Percentiles rank a stretch among this genome's conserved stretches.
phyloP scores from a whole-genome alignment of 1,139 yeast genomes.

The Saccharomyces hybrid region DNA sequence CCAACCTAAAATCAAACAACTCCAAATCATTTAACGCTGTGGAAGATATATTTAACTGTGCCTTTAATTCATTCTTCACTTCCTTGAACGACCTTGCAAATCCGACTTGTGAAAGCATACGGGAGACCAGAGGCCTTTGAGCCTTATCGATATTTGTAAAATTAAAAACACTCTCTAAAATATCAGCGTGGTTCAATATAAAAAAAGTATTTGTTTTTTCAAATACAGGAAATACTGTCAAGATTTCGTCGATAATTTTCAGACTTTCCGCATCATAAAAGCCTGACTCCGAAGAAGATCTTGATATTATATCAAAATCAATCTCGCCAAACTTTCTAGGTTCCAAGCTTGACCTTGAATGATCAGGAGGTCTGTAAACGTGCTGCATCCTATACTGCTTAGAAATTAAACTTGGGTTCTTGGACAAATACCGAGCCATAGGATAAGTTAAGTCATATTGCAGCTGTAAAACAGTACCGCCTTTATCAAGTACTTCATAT shows the following conservation, averaged over 20 bases:
- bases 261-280: conserved; percentile 81
- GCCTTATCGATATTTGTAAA: conserved; percentile 72
- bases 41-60: conserved; percentile 67
- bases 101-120: conserved; percentile 67
- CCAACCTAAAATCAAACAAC: conserved; percentile 65
- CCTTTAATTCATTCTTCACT: conserved; percentile 54
- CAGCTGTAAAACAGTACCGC: conserved; percentile 79
- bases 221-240: conserved; percentile 58
- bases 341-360: conserved; percentile 49
- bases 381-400: conserved; percentile 70
- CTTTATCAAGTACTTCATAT: conserved; percentile 73
- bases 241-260: conserved; percentile 69
- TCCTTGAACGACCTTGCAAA: conserved; percentile 61
- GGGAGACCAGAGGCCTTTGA: conserved; percentile 59
- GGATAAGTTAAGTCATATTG: conserved; percentile 89
- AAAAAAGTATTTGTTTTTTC: conserved; percentile 47
- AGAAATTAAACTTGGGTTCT: conserved; percentile 40
- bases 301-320: conserved; percentile 72
- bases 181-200: conserved; percentile 71
- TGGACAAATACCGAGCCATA: conserved; percentile 74
- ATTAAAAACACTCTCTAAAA: conserved; percentile 65
- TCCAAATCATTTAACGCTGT: conserved; percentile 78
- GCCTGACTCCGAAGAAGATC: conserved; percentile 40
- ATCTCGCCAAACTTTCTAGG: conserved; percentile 77
- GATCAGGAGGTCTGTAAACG: conserved; percentile 65